Evolutionary conservation across 2,329 filamentous ascomycete species (phyloP), one percentile per base, ranked within the genome.

Genomic region (Cordyceps fumosorosea): DNA sequence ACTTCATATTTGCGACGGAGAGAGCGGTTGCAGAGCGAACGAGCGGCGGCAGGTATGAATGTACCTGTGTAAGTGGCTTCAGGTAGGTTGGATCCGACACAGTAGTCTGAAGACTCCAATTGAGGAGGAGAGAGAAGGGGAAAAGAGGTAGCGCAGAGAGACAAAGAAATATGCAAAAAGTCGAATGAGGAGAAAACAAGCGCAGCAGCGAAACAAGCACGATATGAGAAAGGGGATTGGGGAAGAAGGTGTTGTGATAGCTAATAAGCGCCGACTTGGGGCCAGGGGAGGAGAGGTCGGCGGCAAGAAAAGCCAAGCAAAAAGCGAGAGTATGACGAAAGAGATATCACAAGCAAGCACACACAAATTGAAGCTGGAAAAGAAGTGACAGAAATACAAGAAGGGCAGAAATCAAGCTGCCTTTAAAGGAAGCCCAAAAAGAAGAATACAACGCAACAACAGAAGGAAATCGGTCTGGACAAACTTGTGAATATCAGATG

Each of bases 1-100:
- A 68, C 60, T 66, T 68, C 70, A 73, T 72, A 20, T 26, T 56
- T 32, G 32, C 37, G 53, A 56, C 22, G 14, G 29, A 29, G 29
- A 57, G 50, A 37, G 40, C 4, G 42, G 12, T 29, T 22, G 26
- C 16, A 42, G 18, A 11, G 24, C 8, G 44, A 50, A 53, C 44
- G 24, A 54, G 29, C 4, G 14, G 50, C 48, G 20, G 1, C 22
- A 42, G n/a, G 44, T 10, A 48, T 6, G 26, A 32, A 7, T n/a
- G 40, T 44, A 44, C 34, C 34, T 37, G 26, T 45, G 26, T 54
- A 60, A 37, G 26, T 44, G 24, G 56, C 47, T 20, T 47, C 42
- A 45, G 37, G 29, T n/a, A 42, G 14, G 26, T 20, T 12, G 26
- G 29, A 20, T 34, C 45, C 18, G 34, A 22, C 20, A 52, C 16